A percentile compares a stretch with the other conserved stretches of the same genome.
Evolutionary conservation across 352 stramenopile species (phyloP).

Genomic region (Phytophthora idaei): DNA sequence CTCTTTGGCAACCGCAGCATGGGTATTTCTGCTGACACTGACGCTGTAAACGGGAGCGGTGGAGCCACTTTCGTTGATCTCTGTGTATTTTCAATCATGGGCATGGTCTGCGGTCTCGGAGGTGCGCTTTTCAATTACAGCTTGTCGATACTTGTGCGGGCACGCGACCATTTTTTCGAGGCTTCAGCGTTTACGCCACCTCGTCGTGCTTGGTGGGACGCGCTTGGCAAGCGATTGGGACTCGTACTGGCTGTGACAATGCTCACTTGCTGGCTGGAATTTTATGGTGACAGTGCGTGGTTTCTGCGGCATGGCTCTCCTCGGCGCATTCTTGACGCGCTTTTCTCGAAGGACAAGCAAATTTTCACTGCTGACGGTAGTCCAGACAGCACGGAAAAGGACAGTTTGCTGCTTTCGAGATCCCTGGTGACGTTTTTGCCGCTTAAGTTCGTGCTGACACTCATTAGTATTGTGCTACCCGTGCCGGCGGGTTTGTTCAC

Average conservation of each 20-base stretch:
- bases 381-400: constrained; percentile 25
- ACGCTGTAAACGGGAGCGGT: constrained; percentile 44
- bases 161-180: constrained; percentile 58
- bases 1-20: constrained; percentile 78
- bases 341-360: constrained; percentile 73
- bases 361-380: constrained; percentile 40
- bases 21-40: constrained; percentile 53
- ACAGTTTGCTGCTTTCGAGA: constrained; percentile 70
- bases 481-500: constrained; percentile 84
- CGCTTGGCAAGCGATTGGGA: constrained; percentile 61
- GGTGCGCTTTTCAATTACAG: constrained; percentile 75
- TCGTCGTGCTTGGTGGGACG: constrained; percentile 43
- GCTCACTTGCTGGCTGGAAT: constrained; percentile 73
- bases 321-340: constrained; percentile 59
- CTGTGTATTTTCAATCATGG: constrained; percentile 66
- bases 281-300: constrained; percentile 82
- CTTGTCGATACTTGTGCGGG: constrained; percentile 67
- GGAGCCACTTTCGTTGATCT: constrained; percentile 59
- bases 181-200: constrained; percentile 11
- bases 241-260: constrained; percentile 65
- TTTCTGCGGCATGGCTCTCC: constrained; percentile 79
- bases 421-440: constrained; percentile 79
- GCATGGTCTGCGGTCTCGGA: constrained; percentile 68
- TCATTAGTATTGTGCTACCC: constrained; percentile 77
- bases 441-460: constrained; percentile 79